A percentile compares a stretch with the other conserved stretches of the same genome.
Conservation (phyloP, 805 yeast species). For the Pichia gijzeniarum region DNA sequence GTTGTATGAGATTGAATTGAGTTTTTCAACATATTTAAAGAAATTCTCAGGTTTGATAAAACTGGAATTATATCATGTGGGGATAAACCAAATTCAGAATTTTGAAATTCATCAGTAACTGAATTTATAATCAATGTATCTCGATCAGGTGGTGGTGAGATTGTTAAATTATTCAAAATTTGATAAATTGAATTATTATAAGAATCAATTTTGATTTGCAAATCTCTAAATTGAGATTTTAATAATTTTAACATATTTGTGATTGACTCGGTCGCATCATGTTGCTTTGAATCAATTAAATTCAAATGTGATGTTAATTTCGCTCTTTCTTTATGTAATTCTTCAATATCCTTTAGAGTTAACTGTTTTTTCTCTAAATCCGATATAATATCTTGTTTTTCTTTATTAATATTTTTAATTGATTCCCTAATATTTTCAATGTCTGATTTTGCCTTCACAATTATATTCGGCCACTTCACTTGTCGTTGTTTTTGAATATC, state of each 20-base stretch:
- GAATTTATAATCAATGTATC: slow-evolving; percentile 21
- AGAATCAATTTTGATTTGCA: slow-evolving; percentile 46
- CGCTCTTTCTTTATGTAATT: slow-evolving; percentile 56
- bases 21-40: slow-evolving; percentile 31
- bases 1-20: slow-evolving; percentile 19
- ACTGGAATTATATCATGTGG: slow-evolving; percentile 36
- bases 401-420: slow-evolving; percentile 34
- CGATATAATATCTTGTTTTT: slow-evolving; percentile 35
- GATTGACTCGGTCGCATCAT: slow-evolving; percentile 40
- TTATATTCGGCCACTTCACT: slow-evolving; percentile 52
- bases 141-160: slow-evolving; percentile 14
- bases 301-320: slow-evolving; percentile 50
- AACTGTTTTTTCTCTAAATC: slow-evolving; percentile 50
- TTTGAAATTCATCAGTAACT: slow-evolving; percentile 28
- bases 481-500: slow-evolving; percentile 60
- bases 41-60: slow-evolving; percentile 26
- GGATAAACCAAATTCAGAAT: slow-evolving; percentile 40
- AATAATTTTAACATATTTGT: slow-evolving; percentile 46
- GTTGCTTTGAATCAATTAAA: slow-evolving; percentile 31
- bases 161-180: slow-evolving; percentile 31
- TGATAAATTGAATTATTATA: slow-evolving; percentile 52
- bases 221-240: slow-evolving; percentile 41
- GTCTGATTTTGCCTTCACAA: slow-evolving; percentile 54
- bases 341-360: slow-evolving; percentile 57
- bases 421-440: slow-evolving; percentile 37